These are phyloP conservation scores for Alternaria atra DNA, from an alignment of 2,329 filamentous ascomycete genomes.

Conservation along the genomic window DNA sequence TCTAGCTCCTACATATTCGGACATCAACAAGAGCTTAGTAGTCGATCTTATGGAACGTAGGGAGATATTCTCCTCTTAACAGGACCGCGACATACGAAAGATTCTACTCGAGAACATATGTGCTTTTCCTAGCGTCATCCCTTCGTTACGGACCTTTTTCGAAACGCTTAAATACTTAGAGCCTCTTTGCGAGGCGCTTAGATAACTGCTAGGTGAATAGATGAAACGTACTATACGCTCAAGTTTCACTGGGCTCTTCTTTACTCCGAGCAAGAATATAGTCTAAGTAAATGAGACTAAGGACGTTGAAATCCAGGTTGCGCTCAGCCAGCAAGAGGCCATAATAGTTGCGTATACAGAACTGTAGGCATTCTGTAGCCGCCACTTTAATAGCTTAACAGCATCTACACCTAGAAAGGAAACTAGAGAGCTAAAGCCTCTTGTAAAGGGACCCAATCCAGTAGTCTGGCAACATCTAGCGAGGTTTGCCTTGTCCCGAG, in stretches of 20 bases:
- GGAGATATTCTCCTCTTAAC: conserved; percentile 17
- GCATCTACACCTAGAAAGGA: conserved; percentile 19
- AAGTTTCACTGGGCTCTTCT: conserved; percentile 19
- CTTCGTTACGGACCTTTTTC: conserved; percentile 24
- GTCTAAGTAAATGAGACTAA: conserved; percentile 17
- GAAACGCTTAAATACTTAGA: conserved; percentile 28
- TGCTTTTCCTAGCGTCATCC: conserved; percentile 13
- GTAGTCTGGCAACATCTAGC: conserved; percentile 18
- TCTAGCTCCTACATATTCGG: conserved; percentile 17
- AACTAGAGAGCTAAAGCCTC: conserved; percentile 13
- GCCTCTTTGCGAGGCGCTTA: conserved; percentile 21
- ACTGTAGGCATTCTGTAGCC: conserved; percentile 21
- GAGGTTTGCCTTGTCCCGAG: conserved; percentile 10
- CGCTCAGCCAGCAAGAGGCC: conserved; percentile 2
- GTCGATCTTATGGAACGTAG: conserved; percentile 10
- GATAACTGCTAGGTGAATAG: conserved; percentile 16
- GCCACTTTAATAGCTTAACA: conserved; percentile 21
- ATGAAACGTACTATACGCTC: conserved; percentile 19
- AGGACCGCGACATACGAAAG: conserved; percentile 2
- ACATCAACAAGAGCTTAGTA: conserved; percentile 12
- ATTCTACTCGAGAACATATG: conserved; percentile 19
- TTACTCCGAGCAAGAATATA: conserved; percentile 11
- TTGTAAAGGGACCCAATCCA: conserved; percentile 20
- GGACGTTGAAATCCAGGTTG: conserved; percentile 11
- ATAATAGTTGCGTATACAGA: conserved; percentile 19